phyloP scores from a whole-genome alignment of 805 yeast genomes.

The Spathaspora sp. region DNA sequence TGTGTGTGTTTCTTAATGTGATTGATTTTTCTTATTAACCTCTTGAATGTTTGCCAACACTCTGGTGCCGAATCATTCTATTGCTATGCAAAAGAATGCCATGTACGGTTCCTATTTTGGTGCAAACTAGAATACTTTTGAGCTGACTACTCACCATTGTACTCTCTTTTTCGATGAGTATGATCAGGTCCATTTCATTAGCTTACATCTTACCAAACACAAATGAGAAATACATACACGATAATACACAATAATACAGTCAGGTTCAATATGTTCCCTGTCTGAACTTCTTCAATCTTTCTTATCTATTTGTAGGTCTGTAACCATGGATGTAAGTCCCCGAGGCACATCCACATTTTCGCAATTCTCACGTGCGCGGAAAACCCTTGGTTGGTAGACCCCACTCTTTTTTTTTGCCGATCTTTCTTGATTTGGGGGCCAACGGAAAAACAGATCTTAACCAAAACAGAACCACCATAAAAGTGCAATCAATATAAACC shows the following conservation, averaged over 20 bases:
- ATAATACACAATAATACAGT: not conserved
- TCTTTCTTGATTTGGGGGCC: not conserved
- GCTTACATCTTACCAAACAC: constrained; percentile 33
- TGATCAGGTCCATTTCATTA: constrained; percentile 66
- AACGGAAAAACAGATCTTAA: not conserved
- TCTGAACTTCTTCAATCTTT: not conserved
- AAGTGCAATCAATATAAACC: not conserved
- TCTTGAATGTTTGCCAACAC: constrained; percentile 74
- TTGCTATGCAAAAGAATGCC: constrained; percentile 19
- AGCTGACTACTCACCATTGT: constrained; percentile 74
- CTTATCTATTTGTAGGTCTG: not conserved
- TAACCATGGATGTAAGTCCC: not conserved
- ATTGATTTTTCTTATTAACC: not conserved
- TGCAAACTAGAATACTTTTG: constrained; percentile 69
- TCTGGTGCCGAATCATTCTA: constrained; percentile 67
- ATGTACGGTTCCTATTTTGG: constrained; percentile 84
- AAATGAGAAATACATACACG: not conserved
- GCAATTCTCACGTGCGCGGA: not conserved
- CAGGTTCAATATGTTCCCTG: not conserved
- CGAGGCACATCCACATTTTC: not conserved
- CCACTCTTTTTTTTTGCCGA: not conserved
- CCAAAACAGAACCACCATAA: not conserved
- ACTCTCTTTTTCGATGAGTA: constrained; percentile 34
- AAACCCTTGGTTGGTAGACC: not conserved
- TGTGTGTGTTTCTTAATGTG: not conserved